phyloP scores from a whole-genome alignment of 352 stramenopile genomes.

The Phytophthora podocarpi region DNA sequence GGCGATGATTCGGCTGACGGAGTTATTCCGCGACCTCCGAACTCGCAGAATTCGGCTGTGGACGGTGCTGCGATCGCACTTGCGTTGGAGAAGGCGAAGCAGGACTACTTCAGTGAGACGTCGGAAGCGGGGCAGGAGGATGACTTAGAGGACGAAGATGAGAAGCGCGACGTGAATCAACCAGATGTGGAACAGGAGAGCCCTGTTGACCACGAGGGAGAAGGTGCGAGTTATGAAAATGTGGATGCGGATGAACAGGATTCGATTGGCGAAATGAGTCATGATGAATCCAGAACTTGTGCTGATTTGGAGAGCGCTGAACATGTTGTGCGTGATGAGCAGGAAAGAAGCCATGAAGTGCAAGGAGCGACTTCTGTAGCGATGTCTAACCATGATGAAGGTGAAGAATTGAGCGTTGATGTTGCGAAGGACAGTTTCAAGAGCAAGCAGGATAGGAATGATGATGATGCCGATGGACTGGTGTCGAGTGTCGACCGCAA shows the following conservation, averaged over 20 bases:
- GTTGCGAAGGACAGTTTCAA: constrained; percentile 20
- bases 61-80: constrained; percentile 33
- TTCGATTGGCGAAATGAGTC: constrained; percentile 33
- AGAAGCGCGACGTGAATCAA: constrained; percentile 30
- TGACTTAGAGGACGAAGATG: constrained; percentile 29
- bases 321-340: constrained; percentile 41
- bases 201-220: constrained; percentile 22
- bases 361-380: constrained; percentile 18
- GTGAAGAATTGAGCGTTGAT: constrained; percentile 29
- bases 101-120: constrained; percentile 43
- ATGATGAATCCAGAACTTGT: constrained; percentile 35
- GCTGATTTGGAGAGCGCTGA: constrained; percentile 34
- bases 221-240: constrained; percentile 39
- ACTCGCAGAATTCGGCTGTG: constrained; percentile 35
- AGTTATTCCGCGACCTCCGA: constrained; percentile 10
- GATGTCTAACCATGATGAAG: constrained; percentile 27
- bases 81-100: constrained; percentile 33
- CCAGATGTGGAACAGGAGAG: constrained; percentile 37
- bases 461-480: constrained; percentile 25
- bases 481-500: constrained; percentile 16
- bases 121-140: constrained; percentile 25
- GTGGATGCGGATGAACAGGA: constrained; percentile 27
- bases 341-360: constrained; percentile 39
- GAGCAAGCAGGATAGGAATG: constrained; percentile 25
- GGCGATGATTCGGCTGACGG: constrained; percentile 2